Evolutionary conservation across 2,329 filamentous ascomycete species (phyloP).

Genomic region (Arachnomyces sp.): DNA sequence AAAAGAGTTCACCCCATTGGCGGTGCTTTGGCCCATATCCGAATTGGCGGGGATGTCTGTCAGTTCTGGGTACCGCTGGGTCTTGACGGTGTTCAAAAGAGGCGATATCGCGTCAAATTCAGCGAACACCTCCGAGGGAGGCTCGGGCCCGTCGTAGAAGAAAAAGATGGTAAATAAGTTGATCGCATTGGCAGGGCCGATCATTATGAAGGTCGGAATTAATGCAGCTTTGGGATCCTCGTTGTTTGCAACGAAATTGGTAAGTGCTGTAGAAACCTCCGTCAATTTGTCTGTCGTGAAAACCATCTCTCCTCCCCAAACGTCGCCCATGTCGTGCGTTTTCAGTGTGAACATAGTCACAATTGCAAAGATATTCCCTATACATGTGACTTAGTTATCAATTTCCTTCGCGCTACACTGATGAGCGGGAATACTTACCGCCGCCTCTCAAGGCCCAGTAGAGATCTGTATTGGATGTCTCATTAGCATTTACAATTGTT

Average conservation of each 20-base stretch:
- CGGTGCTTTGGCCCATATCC: constrained; percentile 34
- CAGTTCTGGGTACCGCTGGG: constrained; percentile 42
- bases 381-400: no score
- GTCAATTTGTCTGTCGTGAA: constrained; percentile 32
- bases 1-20: constrained; percentile 32
- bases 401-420: no score
- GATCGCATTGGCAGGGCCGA: constrained; percentile 29
- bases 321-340: constrained; percentile 25
- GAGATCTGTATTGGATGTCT: constrained; percentile 32
- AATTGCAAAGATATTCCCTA: constrained; percentile 36
- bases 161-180: constrained; percentile 55
- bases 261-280: constrained; percentile 24
- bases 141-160: constrained; percentile 53
- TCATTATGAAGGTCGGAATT: constrained; percentile 47
- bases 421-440: constrained; percentile 14
- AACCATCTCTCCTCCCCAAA: constrained; percentile 44
- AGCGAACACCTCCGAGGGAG: constrained; percentile 48
- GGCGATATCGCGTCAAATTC: constrained; percentile 47
- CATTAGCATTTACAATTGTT: constrained; percentile 36
- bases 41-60: constrained; percentile 37
- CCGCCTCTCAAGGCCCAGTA: constrained; percentile 37
- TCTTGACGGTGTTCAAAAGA: constrained; percentile 39
- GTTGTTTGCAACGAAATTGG: constrained; percentile 40
- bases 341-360: constrained; percentile 33
- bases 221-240: constrained; percentile 54